Conservation (phyloP, 177 flowering plant genomes). For the Vitis hybrid region DNA sequence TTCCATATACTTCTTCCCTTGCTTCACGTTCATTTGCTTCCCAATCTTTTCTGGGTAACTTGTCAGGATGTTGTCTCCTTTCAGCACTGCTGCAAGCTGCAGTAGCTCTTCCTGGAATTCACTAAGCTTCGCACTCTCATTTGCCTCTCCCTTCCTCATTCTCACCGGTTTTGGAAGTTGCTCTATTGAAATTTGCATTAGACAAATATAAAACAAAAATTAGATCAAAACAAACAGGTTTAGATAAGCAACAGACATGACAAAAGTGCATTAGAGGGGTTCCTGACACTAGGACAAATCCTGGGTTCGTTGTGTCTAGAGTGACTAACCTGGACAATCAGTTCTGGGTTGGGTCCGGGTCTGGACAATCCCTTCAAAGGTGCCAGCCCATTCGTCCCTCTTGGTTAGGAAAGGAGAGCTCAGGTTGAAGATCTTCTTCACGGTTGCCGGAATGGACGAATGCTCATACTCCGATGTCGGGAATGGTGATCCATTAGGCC, state of each 20-base stretch:
- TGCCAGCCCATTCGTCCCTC: constrained; percentile 90
- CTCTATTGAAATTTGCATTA: constrained; percentile 29
- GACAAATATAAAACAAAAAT: neutral
- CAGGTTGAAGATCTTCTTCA: constrained; percentile 78
- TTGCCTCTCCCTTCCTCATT: constrained; percentile 54
- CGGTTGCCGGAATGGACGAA: constrained; percentile 86
- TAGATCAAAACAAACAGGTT: neutral
- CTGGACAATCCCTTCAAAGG: constrained; percentile 60
- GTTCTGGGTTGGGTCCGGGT: constrained; percentile 63
- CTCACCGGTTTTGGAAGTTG: constrained; percentile 58
- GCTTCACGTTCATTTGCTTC: constrained; percentile 58
- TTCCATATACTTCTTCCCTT: constrained; percentile 71
- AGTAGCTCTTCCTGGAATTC: constrained; percentile 80
- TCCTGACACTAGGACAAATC: too few relatives aligned
- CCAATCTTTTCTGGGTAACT: constrained; percentile 43
- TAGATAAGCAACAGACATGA: too few relatives aligned
- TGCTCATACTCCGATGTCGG: constrained; percentile 81
- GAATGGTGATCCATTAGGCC: constrained; percentile 63
- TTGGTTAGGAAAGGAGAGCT: constrained; percentile 60
- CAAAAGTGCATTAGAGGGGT: too few relatives aligned
- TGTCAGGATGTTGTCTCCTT: constrained; percentile 59
- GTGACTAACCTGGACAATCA: constrained; percentile 70
- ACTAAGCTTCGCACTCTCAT: constrained; percentile 59
- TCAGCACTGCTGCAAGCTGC: constrained; percentile 75
- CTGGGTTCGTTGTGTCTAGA: neutral